Base-by-base conservation (phyloP, 441 rosid genomes). In the Euphorbia celastroides region DNA sequence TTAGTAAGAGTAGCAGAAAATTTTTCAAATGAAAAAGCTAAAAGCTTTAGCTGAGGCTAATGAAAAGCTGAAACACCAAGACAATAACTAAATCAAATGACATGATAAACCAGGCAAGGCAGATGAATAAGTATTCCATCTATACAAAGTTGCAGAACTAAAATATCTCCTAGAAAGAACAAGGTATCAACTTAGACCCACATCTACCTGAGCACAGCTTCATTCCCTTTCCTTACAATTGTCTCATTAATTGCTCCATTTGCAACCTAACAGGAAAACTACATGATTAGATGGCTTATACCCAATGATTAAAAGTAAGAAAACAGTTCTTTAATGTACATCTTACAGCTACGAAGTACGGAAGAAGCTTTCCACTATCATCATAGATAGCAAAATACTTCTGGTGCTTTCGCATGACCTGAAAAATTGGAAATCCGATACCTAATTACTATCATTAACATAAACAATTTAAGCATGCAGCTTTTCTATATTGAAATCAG, bases 321-420 rank as follows among this genome's bases (percentile, higher is more conserved):
- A 44, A 63, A 34, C 41, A 62, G 65, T 71, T 54, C 54, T 55
- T 60, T 2, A 41, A 70, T 62, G 73, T 59, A 72, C 65, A 77
- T 66, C 87, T 79, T 79, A 93, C 96, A 65, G 95, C 86, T 76
- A 93, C 85, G 78, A 91, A 93, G 77, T 83, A 81, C 59, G 97
- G 99, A 74, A 91, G 75, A 74, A 93, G 82, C 75, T 72, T 75
- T 74, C 97, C 97, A 66, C 55, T 77, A 70, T 77, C 86, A 80
- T 87, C 88, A 44, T 76, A 78, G 57, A 93, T 22, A 48, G 96
- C 83, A 70, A 93, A 87, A 79, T 90, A 93, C 79, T 90, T 93
- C 81, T 93, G 98, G 75, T 93, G 97, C 81, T 93, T 90, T 82
- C 85, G 91, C 98, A 90, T 88, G 66, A 93, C 98, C 97, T 90